Evolutionary conservation across 1,139 yeast species (phyloP), one percentile per base, ranked within the genome.

Genomic region (Pichia norvegensis): DNA sequence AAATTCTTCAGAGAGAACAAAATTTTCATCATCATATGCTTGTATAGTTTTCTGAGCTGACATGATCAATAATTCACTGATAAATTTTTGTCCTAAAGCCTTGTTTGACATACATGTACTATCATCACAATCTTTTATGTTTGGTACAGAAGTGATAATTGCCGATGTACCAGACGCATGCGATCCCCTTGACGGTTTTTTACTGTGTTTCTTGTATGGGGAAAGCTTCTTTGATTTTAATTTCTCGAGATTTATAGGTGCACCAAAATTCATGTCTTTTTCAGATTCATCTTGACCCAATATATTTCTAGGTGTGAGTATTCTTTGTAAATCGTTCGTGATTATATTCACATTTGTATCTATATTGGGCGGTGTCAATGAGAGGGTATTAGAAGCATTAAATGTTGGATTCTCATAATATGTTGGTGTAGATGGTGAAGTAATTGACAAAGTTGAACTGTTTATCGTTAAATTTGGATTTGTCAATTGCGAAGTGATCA

Each of bases 81-180:
- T n/a, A 29, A 59, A 44, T 46, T 49, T 54, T 43, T 59, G 42
- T 21, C 48, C 39, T 25, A 46, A 44, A 38, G 40, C 46, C 20
- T 22, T 47, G 4, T 51, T 29, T 1, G 54, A 47, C 31, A 51
- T 47, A 2, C 43, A 42, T 8, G 27, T 20, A 16, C 13, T 19
- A 2, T 13, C 25, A 11, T 21, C 35, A 10, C 14, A 22, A 6
- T 22, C 27, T 27, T 46, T 42, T 8, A 39, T 44, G 16, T 36
- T 29, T 1, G 35, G 33, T 6, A 41, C 69, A 0, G 69, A 66
- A 1, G 69, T 63, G 1, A 66, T 60, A 13, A 66, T 64, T 1
- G 70, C 66, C 0, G 69, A 63, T 1, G 59, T 60, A 4, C 69
- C 72, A 10, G 68, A 63, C 4, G 62, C 60, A 1, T 65, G 60